A percentile compares a stretch with the other conserved stretches of the same genome.
These are phyloP conservation scores for Psilocybe subaeruginosa DNA, from an alignment of 768 basidiomycete genomes.

Conservation along the genomic window DNA sequence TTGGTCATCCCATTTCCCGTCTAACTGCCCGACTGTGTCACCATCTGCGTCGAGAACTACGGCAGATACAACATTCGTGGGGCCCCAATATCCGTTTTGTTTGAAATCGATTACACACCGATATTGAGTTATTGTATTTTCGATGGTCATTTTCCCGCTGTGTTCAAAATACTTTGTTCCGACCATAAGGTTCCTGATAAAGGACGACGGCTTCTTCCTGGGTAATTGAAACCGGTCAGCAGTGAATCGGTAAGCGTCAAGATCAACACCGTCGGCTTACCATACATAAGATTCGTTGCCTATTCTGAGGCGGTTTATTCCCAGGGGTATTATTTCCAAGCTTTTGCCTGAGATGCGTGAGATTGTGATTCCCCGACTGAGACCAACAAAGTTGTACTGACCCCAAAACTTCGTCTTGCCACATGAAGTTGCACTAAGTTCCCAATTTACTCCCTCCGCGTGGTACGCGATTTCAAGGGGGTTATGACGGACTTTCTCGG, in stretches of 20 bases:
- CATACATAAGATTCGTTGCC: constrained; percentile 73
- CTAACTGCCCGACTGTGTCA: constrained; percentile 61
- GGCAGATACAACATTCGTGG: constrained; percentile 74
- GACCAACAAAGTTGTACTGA: constrained; percentile 36
- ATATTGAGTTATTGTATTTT: constrained; percentile 56
- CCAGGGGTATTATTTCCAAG: constrained; percentile 83
- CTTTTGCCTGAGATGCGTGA: constrained; percentile 68
- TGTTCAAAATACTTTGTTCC: constrained; percentile 92
- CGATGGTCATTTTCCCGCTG: constrained; percentile 76
- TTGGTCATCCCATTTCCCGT: constrained; percentile 91
- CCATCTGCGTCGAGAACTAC: constrained; percentile 57
- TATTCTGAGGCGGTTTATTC: constrained; percentile 67
- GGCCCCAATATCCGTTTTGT: constrained; percentile 82
- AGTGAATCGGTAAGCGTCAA: neutral
- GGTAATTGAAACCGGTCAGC: constrained; percentile 4
- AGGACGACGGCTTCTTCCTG: constrained; percentile 88
- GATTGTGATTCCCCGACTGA: constrained; percentile 13
- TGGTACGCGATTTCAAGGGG: constrained; percentile 86
- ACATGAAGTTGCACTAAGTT: constrained; percentile 72
- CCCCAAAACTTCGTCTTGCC: constrained; percentile 93
- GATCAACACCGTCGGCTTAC: constrained; percentile 39
- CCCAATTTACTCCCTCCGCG: constrained; percentile 81
- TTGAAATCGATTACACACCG: constrained; percentile 84
- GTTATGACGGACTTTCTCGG: constrained; percentile 87
- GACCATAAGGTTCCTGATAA: constrained; percentile 88